A percentile compares a stretch with the other conserved stretches of the same genome.
Conservation (phyloP, 2,329 filamentous ascomycete species). For the Penicillium sp. region DNA sequence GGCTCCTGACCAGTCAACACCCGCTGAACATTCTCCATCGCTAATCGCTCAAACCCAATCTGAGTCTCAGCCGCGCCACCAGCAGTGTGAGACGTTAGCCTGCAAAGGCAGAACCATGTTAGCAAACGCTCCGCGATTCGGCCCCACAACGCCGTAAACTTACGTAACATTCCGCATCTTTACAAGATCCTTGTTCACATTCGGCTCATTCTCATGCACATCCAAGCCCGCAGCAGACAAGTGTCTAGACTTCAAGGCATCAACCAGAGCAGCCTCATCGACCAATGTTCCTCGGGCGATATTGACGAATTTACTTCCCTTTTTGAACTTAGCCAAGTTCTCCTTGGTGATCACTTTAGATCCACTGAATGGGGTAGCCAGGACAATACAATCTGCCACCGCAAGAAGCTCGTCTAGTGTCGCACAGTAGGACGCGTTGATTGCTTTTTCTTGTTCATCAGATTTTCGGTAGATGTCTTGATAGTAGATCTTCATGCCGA, state of each 20-base stretch:
- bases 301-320: slow-evolving; percentile 9
- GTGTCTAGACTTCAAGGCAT: slow-evolving; percentile 8
- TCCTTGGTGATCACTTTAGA: slow-evolving; percentile 10
- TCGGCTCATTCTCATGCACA: slow-evolving; percentile 8
- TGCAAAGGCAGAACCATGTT: not conserved
- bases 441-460: slow-evolving; percentile 4
- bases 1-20: slow-evolving; percentile 8
- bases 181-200: slow-evolving; percentile 4
- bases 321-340: slow-evolving; percentile 9
- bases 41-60: slow-evolving; percentile 11
- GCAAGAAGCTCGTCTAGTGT: slow-evolving; percentile 3
- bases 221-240: slow-evolving; percentile 8
- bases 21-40: slow-evolving; percentile 13
- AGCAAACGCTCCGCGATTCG: not conserved
- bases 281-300: slow-evolving; percentile 9
- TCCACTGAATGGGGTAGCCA: slow-evolving; percentile 9
- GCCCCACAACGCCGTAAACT: not conserved
- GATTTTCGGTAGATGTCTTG: slow-evolving; percentile 7
- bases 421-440: slow-evolving; percentile 3
- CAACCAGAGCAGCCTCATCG: slow-evolving; percentile 9
- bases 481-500: slow-evolving; percentile 12
- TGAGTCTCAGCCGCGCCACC: slow-evolving; percentile 9
- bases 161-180: slow-evolving; percentile 13
- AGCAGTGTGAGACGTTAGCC: slow-evolving; percentile 11
- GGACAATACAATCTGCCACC: slow-evolving; percentile 5